Percentiles rank a stretch among this genome's conserved stretches.
Evolutionary conservation across 1,139 yeast species (phyloP).

Genomic region (Yamadazyma dushanensis): DNA sequence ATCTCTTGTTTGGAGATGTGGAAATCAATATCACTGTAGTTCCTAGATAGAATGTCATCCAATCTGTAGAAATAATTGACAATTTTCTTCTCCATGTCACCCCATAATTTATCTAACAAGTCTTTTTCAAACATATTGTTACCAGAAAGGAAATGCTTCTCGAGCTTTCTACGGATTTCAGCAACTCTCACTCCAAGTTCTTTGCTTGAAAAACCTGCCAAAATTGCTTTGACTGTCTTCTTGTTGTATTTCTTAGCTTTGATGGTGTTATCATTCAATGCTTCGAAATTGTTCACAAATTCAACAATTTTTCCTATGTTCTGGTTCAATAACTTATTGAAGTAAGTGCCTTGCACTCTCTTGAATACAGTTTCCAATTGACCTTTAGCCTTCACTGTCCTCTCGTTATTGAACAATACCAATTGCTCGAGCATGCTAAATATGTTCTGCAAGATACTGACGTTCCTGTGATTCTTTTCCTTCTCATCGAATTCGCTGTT

Average conservation of each 20-base stretch:
- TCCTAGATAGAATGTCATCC: slow-evolving; percentile 33
- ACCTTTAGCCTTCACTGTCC: slow-evolving; percentile 36
- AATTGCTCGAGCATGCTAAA: slow-evolving; percentile 57
- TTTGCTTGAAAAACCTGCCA: slow-evolving; percentile 54
- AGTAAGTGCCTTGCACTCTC: slow-evolving; percentile 39
- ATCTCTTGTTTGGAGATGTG: slow-evolving; percentile 36
- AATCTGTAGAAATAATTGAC: slow-evolving; percentile 39
- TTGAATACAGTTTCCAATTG: slow-evolving; percentile 51
- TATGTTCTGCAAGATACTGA: slow-evolving; percentile 64
- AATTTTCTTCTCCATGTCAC: slow-evolving; percentile 38
- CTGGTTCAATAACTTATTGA: slow-evolving; percentile 47
- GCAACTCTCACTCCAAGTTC: slow-evolving; percentile 60
- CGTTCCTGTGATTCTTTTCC: slow-evolving; percentile 56
- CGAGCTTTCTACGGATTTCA: slow-evolving; percentile 57
- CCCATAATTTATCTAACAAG: slow-evolving; percentile 46
- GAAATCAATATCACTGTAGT: slow-evolving; percentile 42
- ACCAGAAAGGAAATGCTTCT: slow-evolving; percentile 54
- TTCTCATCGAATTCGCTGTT: slow-evolving; percentile 53
- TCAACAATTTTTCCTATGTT: slow-evolving; percentile 63
- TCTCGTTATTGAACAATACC: slow-evolving; percentile 27
- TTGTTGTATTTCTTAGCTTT: slow-evolving; percentile 65
- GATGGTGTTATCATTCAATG: slow-evolving; percentile 45
- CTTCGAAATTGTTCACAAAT: slow-evolving; percentile 66
- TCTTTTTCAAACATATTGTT: slow-evolving; percentile 48
- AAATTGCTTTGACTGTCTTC: slow-evolving; percentile 56